phyloP scores from a whole-genome alignment of 176 grass and related monocot species.

The Olyra latifolia region DNA sequence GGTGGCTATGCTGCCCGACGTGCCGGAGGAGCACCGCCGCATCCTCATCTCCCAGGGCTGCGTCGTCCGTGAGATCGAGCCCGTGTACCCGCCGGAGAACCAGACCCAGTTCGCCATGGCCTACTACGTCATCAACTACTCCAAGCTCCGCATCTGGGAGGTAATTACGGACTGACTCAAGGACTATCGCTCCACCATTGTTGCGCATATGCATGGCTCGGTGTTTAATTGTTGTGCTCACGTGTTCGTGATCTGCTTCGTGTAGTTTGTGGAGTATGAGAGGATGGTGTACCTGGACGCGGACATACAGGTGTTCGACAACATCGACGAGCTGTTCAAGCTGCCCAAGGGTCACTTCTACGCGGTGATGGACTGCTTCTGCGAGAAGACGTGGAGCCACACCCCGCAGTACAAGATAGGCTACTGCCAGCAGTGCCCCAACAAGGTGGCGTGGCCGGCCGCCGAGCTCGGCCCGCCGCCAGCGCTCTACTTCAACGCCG shows the following conservation, averaged over 20 bases:
- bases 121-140: slow-evolving; percentile 95
- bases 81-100: slow-evolving; percentile 82
- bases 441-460: slow-evolving; percentile 70
- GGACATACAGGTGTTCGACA: slow-evolving; percentile 84
- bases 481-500: slow-evolving; percentile 90
- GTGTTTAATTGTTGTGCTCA: neutral
- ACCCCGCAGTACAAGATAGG: slow-evolving; percentile 77
- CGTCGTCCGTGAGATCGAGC: slow-evolving; percentile 78
- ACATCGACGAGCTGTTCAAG: slow-evolving; percentile 85
- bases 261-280: slow-evolving; percentile 84
- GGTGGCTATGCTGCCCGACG: slow-evolving; percentile 77
- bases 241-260: neutral
- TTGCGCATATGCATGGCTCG: neutral
- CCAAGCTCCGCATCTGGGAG: slow-evolving; percentile 98
- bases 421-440: slow-evolving; percentile 85
- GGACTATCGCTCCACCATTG: neutral
- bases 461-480: slow-evolving; percentile 73
- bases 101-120: slow-evolving; percentile 95
- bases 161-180: neutral
- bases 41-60: slow-evolving; percentile 71
- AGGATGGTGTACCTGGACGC: slow-evolving; percentile 91
- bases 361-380: slow-evolving; percentile 96
- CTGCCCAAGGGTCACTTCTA: slow-evolving; percentile 70
- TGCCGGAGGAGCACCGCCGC: slow-evolving; percentile 68
- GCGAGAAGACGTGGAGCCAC: slow-evolving; percentile 94